Conservation (phyloP, 2,329 filamentous ascomycete species). For the Onygenales sp. region DNA sequence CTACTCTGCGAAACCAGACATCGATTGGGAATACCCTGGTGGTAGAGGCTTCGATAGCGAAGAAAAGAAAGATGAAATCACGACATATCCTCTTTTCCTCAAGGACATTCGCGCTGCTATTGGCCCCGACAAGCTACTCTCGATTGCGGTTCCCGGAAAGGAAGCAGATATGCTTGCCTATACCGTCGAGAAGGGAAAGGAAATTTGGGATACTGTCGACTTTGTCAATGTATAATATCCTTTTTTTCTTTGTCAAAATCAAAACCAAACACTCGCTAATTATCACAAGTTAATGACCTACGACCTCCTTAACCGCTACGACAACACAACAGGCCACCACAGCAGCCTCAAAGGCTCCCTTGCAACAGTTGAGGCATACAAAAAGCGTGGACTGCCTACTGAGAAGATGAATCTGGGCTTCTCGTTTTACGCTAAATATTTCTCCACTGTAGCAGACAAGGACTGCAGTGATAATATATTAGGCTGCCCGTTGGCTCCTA, state of each 20-base stretch:
- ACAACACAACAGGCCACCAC: constrained; percentile 55
- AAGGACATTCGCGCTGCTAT: constrained; percentile 49
- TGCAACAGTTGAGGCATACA: constrained; percentile 49
- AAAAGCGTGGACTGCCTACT: constrained; percentile 46
- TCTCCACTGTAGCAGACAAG: constrained; percentile 43
- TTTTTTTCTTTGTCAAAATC: not conserved
- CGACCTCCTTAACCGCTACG: constrained; percentile 61
- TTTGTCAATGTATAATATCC: constrained; percentile 45
- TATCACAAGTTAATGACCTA: constrained; percentile 52
- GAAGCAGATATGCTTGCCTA: constrained; percentile 50
- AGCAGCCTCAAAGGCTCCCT: constrained; percentile 50
- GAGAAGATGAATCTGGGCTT: constrained; percentile 56
- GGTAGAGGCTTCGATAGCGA: constrained; percentile 53
- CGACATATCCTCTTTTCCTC: constrained; percentile 53
- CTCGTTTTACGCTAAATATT: constrained; percentile 62
- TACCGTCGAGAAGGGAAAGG: constrained; percentile 49
- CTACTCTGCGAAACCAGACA: constrained; percentile 32
- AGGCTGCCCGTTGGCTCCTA: constrained; percentile 49
- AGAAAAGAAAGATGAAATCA: constrained; percentile 50
- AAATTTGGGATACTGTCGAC: constrained; percentile 53
- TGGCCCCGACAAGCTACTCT: constrained; percentile 50
- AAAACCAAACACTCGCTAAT: too few relatives aligned
- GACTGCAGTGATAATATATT: constrained; percentile 40
- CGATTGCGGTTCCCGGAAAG: constrained; percentile 57
- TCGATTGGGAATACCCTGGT: constrained; percentile 57